phyloP scores from a whole-genome alignment of 2,329 filamentous ascomycete species.

The Pleomassaria siparia region DNA sequence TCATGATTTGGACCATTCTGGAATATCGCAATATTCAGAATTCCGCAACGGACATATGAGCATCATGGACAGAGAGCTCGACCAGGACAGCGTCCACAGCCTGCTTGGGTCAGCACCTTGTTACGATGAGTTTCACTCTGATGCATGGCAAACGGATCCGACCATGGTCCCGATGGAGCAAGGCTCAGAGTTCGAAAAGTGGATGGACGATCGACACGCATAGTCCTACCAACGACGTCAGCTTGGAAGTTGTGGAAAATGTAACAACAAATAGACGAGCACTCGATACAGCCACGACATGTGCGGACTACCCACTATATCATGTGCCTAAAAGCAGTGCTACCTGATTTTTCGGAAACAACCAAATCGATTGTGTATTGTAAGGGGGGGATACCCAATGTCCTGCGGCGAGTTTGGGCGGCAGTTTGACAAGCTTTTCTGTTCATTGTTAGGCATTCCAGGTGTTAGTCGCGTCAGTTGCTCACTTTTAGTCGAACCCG shows the following conservation, averaged over 20 bases:
- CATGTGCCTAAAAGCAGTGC: constrained; percentile 1
- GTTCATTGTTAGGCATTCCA: background rate
- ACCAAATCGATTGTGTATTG: background rate
- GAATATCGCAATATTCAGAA: constrained; percentile 24
- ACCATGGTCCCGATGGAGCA: constrained; percentile 41
- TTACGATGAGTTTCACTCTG: constrained; percentile 32
- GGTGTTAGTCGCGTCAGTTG: background rate
- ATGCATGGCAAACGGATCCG: constrained; percentile 40
- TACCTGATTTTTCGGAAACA: background rate
- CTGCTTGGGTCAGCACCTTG: constrained; percentile 22
- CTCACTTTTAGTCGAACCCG: background rate
- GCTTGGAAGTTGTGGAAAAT: background rate
- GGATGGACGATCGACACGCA: constrained; percentile 42
- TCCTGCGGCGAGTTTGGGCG: constrained; percentile 10
- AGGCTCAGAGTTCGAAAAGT: constrained; percentile 50
- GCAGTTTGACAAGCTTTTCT: constrained; percentile 12
- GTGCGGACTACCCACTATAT: background rate
- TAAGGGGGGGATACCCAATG: constrained; percentile 14
- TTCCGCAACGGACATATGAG: constrained; percentile 34
- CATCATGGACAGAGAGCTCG: constrained; percentile 32
- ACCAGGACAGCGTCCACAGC: constrained; percentile 31
- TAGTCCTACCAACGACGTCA: constrained; percentile 9
- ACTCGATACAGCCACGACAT: background rate
- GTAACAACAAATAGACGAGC: background rate
- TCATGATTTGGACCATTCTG: constrained; percentile 18